phyloP scores from a whole-genome alignment of 1,284 basidiomycete species.

The Trametes sp. region DNA sequence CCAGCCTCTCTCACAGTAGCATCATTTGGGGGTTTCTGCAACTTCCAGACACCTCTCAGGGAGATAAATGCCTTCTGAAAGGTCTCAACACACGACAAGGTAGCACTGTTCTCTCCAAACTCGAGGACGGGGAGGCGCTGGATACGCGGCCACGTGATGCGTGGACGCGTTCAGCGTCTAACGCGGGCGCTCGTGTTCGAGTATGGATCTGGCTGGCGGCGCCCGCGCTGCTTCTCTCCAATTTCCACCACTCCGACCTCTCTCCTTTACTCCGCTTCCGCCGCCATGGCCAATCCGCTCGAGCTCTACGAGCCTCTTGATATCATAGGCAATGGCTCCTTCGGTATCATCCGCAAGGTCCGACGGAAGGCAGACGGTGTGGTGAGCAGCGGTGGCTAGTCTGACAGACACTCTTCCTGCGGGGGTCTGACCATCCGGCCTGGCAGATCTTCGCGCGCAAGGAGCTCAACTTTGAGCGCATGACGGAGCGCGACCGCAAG shows the following conservation, averaged over 20 bases:
- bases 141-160: slow-evolving; percentile 14
- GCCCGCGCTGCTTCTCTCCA: slow-evolving; percentile 13
- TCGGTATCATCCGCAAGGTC: slow-evolving; percentile 96
- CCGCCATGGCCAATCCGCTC: slow-evolving; percentile 55
- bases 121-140: background rate
- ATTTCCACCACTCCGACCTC: slow-evolving; percentile 16
- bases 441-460: slow-evolving; percentile 87
- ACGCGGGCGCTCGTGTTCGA: slow-evolving; percentile 21
- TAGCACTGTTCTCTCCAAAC: too few relatives aligned
- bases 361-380: slow-evolving; percentile 84
- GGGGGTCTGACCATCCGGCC: slow-evolving; percentile 9
- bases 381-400: slow-evolving; percentile 73
- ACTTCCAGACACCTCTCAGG: too few relatives aligned
- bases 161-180: slow-evolving; percentile 15
- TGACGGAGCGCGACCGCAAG: slow-evolving; percentile 91
- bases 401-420: background rate
- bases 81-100: too few relatives aligned
- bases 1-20: too few relatives aligned
- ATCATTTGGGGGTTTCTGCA: too few relatives aligned
- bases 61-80: too few relatives aligned
- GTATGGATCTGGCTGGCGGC: slow-evolving; percentile 2
- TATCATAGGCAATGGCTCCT: slow-evolving; percentile 96
- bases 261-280: background rate
- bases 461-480: slow-evolving; percentile 94
- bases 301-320: slow-evolving; percentile 88